These are phyloP conservation scores for Orbilia brochopaga DNA, from an alignment of 2,329 filamentous ascomycete genomes.

Conservation along the genomic window DNA sequence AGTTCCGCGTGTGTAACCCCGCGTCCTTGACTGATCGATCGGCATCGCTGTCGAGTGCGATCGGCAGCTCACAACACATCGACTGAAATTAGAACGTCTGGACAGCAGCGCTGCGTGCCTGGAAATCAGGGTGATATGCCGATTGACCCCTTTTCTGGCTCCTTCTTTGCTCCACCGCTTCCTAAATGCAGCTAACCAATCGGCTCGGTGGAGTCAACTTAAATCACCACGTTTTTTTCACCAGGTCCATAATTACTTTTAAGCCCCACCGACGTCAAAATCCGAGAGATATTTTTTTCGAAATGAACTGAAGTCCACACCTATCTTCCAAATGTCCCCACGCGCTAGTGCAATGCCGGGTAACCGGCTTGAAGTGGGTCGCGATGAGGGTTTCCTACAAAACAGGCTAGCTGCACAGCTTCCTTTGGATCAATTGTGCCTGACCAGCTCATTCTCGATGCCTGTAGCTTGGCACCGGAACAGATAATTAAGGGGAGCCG, in stretches of 20 bases:
- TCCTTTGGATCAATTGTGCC: no score
- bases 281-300: constrained; percentile 2
- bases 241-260: background rate
- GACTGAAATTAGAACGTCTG: no score
- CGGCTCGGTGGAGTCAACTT: constrained; percentile 14
- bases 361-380: constrained; percentile 30
- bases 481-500: constrained; percentile 45
- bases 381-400: constrained; percentile 5
- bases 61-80: no score
- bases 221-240: constrained; percentile 46
- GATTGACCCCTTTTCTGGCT: constrained; percentile 4
- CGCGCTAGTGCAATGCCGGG: constrained; percentile 17
- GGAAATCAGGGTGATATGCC: no score
- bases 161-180: constrained; percentile 7
- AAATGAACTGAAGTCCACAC: background rate
- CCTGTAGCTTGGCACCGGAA: constrained; percentile 40
- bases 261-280: constrained; percentile 6
- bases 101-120: no score
- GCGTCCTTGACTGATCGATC: no score
- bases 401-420: constrained; percentile 14
- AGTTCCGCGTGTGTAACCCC: no score
- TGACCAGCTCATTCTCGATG: no score
- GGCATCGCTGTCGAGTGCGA: no score
- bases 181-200: background rate
- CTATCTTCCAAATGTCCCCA: no score